Base-by-base conservation (phyloP, 164 flowering plant species). In the Annona squamosa region DNA sequence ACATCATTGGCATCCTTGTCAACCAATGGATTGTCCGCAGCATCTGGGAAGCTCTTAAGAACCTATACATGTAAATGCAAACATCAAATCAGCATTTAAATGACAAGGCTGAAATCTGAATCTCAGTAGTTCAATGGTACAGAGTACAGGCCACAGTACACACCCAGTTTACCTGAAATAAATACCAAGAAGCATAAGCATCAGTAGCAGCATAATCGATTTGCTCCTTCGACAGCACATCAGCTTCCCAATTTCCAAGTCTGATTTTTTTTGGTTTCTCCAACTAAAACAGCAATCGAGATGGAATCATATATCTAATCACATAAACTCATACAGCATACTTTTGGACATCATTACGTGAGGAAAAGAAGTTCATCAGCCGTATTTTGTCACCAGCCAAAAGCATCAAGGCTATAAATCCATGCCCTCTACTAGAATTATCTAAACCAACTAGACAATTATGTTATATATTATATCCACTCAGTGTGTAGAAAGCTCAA, bases 131-230 rank as follows among this genome's bases (percentile, higher is more conserved):
- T 63, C 59, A 19, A 63, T 10, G 61, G 16, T 56, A 16, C 7
- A 6, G 61, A 56, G 7, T 7, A 56, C 1, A 6, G 1, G 7
- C 61, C 61, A 56, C 7, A 1, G 12, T 7, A 56, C 12, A 26
- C 37, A 26, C 1, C 10, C 13, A 9, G 12, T 46, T 66, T 77
- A 90, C 95, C 93, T 91, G 81, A 77, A 85, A 85, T 0, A 91
- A 74, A 79, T 84, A 79, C 97, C 91, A 91, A 37, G 92, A 93
- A 75, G 84, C 91, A 83, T 82, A 91, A 72, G 98, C 97, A 87
- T 93, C 97, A 17, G 86, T 84, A 73, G 98, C 97, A 41, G 96
- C 97, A 81, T 93, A 93, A 26, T 78, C 68, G 69, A 88, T 80
- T 77, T 91, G 91, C 5, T 75, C 84, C 73, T 78, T 80, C 43